Evolutionary conservation across 169 alveolate species (phyloP).

Genomic region (Eimeria maxima): DNA sequence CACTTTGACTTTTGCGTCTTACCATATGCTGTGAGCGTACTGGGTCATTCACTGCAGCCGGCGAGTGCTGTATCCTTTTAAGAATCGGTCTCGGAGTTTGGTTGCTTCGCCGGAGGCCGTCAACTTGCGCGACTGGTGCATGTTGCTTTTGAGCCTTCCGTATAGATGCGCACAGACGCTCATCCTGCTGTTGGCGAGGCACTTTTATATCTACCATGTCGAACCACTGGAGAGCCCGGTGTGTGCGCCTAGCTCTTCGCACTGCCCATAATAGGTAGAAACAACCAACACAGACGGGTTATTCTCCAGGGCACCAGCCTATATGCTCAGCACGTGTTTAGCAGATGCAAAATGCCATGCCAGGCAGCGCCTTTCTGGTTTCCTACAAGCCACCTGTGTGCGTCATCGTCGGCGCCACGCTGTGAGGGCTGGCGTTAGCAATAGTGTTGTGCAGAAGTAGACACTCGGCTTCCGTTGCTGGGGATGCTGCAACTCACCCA

Average conservation of each 20-base stretch:
- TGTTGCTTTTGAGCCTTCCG: not conserved
- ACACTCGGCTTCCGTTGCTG: slow-evolving; percentile 71
- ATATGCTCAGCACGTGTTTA: not conserved
- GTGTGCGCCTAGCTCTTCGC: slow-evolving; percentile 46
- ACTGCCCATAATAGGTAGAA: slow-evolving; percentile 23
- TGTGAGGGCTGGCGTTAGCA: slow-evolving; percentile 7
- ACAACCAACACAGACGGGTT: not conserved
- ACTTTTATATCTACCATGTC: slow-evolving; percentile 8
- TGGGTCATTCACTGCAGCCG: not conserved
- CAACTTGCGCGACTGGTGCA: not conserved
- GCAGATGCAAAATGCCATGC: not conserved
- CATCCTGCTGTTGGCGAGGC: not conserved
- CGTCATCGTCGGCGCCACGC: not conserved
- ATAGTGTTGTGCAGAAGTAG: slow-evolving; percentile 40
- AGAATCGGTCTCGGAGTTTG: not conserved
- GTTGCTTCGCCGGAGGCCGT: not conserved
- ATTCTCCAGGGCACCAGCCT: not conserved
- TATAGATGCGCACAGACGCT: not conserved
- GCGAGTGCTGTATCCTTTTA: not conserved
- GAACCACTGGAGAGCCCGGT: slow-evolving; percentile 50
- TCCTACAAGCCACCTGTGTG: slow-evolving; percentile 48
- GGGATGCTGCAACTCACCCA: slow-evolving; percentile 35
- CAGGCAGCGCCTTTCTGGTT: not conserved
- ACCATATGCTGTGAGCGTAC: not conserved
- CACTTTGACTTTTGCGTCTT: not conserved